Base-by-base conservation (phyloP, 139 green algal genomes). In the Chlorella sp. region DNA sequence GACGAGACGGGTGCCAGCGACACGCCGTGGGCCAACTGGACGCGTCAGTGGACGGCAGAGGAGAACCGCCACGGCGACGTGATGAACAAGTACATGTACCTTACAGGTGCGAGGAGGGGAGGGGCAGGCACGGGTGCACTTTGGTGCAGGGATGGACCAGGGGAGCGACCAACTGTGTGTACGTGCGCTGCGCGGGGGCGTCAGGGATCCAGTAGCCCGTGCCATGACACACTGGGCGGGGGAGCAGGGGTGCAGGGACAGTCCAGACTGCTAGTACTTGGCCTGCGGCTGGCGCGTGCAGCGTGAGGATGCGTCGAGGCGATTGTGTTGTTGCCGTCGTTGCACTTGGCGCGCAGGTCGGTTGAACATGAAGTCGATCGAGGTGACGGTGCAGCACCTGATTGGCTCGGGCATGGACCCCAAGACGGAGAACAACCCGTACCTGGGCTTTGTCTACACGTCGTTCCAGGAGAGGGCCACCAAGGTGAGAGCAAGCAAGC, bases 371-470 rank as follows among this genome's bases (percentile, higher is more conserved):
- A 79, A 77, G 74, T 33, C 65, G 1, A 34, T 81, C 2, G 70
- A 98, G 88, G 82, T 93, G 35, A 99, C 95, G 29, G 96, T 98
- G 67, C 95, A 99, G 83, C 97, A 98, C 82, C 86, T 99, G 69
- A 99, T 99, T 60, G 88, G 89, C 30, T 86, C 69, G 69, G 95
- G 95, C 69, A 98, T 99, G 95, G 87, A 95, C 82, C 91, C 91
- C 75, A 96, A 96, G 85, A 96, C 91, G 3, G 95, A 99, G 81
- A 98, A 99, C 93, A 99, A 98, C 87, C 91, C 95, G 3, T 99
- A 99, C 88, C 79, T 97, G 24, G 95, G 95, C 77, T 99, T 98
- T 77, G 82, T 96, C 35, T 99, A 99, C 93, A 99, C 95, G 4
- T 96, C 90, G 22, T 99, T 99, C 89, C 91, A 96, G 87, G 92